Percentiles rank a stretch among this genome's conserved stretches.
Conservation (phyloP, 805 yeast species). For the Cyberlindnera nakhonratchasimensis region DNA sequence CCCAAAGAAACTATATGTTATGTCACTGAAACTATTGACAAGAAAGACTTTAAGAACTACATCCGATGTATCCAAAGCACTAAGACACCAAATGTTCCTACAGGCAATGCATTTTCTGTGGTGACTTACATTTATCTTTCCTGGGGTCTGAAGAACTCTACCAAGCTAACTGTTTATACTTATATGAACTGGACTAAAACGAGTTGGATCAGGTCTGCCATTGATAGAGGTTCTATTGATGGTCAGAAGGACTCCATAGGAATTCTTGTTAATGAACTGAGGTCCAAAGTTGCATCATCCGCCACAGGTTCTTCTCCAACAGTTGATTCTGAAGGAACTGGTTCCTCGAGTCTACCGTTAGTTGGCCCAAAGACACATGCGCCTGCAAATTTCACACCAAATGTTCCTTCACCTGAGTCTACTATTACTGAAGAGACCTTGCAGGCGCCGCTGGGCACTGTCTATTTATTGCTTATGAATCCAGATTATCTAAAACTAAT, state of each 20-base stretch:
- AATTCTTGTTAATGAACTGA: constrained; percentile 44
- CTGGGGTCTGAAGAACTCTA: constrained; percentile 60
- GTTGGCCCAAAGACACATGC: constrained; percentile 39
- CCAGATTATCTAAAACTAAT: constrained; percentile 44
- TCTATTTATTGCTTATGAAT: constrained; percentile 55
- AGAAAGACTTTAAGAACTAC: constrained; percentile 44
- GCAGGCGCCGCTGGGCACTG: constrained; percentile 64
- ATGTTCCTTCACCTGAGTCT: constrained; percentile 46
- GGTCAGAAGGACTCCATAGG: constrained; percentile 64
- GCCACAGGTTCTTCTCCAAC: constrained; percentile 14
- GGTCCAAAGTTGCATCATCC: constrained; percentile 8
- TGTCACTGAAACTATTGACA: constrained; percentile 56
- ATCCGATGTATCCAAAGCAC: constrained; percentile 55
- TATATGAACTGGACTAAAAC: constrained; percentile 68
- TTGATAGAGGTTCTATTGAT: constrained; percentile 68
- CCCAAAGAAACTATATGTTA: constrained; percentile 72
- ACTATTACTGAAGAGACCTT: constrained; percentile 48
- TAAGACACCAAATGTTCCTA: constrained; percentile 79
- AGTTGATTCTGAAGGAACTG: constrained; percentile 14
- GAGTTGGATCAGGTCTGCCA: constrained; percentile 74
- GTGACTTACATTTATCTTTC: constrained; percentile 53
- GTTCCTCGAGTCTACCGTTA: constrained; percentile 27
- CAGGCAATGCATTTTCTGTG: constrained; percentile 65
- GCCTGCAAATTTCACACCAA: constrained; percentile 43
- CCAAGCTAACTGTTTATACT: constrained; percentile 51